Conservation (phyloP, 2,329 filamentous ascomycete genomes). For the Simplicillium sp. region DNA sequence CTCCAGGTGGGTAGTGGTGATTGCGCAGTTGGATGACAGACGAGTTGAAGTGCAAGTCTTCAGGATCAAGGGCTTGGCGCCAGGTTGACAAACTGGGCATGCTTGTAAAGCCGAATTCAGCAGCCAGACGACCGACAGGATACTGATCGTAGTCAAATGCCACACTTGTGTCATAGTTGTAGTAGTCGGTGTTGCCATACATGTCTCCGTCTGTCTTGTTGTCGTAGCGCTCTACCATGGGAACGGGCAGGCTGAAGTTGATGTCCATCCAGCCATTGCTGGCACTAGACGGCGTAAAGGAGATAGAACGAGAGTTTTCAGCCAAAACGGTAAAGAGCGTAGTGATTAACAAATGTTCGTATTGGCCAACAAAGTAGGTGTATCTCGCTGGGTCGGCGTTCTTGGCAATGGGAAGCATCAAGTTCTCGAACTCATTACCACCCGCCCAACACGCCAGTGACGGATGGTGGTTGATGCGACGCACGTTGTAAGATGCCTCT, state of each 20-base stretch:
- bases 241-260: constrained; percentile 3
- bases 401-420: constrained; percentile 28
- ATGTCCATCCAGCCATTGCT: constrained; percentile 6
- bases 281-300: constrained; percentile 3
- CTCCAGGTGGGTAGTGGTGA: constrained; percentile 35
- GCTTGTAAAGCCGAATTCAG: constrained; percentile 5
- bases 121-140: constrained; percentile 4
- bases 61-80: background rate
- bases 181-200: constrained; percentile 5
- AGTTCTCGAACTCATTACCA: constrained; percentile 50
- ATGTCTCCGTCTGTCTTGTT: constrained; percentile 3
- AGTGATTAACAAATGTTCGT: constrained; percentile 4
- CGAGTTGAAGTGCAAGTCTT: constrained; percentile 6
- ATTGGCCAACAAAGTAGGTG: constrained; percentile 3
- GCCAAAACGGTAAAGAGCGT: constrained; percentile 3
- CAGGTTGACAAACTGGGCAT: constrained; percentile 5
- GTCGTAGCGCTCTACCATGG: constrained; percentile 6
- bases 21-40: constrained; percentile 22
- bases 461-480: constrained; percentile 52
- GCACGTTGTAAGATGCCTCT: constrained; percentile 50
- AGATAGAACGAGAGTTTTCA: constrained; percentile 4
- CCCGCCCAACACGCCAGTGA: constrained; percentile 44
- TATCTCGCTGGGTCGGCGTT: background rate
- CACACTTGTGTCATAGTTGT: constrained; percentile 1
- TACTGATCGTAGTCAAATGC: constrained; percentile 2